Percentiles rank a stretch among this genome's conserved stretches.
These are phyloP conservation scores for Verticillium nubilum DNA, from an alignment of 2,329 filamentous ascomycete species.

Conservation along the genomic window DNA sequence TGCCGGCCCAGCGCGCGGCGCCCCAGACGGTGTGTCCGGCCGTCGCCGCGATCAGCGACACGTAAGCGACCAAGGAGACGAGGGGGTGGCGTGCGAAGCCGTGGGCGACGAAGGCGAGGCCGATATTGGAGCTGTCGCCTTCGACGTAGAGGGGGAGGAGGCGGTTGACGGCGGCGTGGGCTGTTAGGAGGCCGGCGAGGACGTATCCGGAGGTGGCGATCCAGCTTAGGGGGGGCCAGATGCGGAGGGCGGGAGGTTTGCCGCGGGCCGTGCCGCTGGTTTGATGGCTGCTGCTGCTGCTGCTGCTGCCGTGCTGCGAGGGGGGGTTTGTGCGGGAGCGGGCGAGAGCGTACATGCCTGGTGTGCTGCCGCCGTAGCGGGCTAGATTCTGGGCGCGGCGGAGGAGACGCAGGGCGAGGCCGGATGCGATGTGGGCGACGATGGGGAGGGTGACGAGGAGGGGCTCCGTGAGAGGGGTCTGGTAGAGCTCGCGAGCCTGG, in stretches of 20 bases:
- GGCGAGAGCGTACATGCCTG: slow-evolving; percentile 38
- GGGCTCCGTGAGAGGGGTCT: slow-evolving; percentile 74
- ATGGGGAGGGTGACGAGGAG: slow-evolving; percentile 73
- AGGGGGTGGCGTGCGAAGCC: slow-evolving; percentile 69
- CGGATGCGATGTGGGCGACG: slow-evolving; percentile 68
- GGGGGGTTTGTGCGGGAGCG: slow-evolving; percentile 24
- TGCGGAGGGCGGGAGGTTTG: slow-evolving; percentile 16
- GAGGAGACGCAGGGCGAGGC: slow-evolving; percentile 70
- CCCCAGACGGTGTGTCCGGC: slow-evolving; percentile 81
- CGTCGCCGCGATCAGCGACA: slow-evolving; percentile 59
- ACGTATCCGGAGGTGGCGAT: slow-evolving; percentile 70
- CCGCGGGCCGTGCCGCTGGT: neutral
- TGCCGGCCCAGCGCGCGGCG: slow-evolving; percentile 72
- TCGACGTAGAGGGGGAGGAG: slow-evolving; percentile 69
- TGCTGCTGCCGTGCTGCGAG: slow-evolving; percentile 19
- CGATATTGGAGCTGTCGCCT: slow-evolving; percentile 81
- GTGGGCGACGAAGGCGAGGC: slow-evolving; percentile 77
- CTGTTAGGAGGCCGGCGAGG: slow-evolving; percentile 58
- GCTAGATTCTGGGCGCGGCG: slow-evolving; percentile 65
- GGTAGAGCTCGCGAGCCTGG: slow-evolving; percentile 87
- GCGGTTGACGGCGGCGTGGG: slow-evolving; percentile 73
- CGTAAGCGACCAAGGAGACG: slow-evolving; percentile 64
- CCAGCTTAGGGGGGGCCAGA: slow-evolving; percentile 68
- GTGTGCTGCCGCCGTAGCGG: slow-evolving; percentile 68
- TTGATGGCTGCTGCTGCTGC: slow-evolving; percentile 1